Conservation (phyloP, 1,284 basidiomycete genomes). For the Trichosporon faecale region DNA sequence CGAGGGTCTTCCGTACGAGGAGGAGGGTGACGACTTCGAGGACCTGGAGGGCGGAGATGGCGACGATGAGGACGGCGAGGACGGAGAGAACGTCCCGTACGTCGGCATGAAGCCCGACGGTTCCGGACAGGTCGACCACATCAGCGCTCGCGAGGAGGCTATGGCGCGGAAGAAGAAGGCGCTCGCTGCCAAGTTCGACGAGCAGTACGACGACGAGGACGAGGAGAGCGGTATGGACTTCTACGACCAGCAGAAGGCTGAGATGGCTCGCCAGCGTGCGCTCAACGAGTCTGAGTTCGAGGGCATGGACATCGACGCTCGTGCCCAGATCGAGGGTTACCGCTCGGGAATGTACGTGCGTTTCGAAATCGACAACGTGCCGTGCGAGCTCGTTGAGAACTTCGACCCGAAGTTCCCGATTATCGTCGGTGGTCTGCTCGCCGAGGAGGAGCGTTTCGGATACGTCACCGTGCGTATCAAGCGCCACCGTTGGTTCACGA, state of each 20-base stretch:
- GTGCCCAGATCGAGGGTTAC: slow-evolving; percentile 84
- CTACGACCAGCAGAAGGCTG: slow-evolving; percentile 87
- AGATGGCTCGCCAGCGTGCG: slow-evolving; percentile 78
- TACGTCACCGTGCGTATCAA: slow-evolving; percentile 95
- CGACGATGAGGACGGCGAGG: slow-evolving; percentile 55
- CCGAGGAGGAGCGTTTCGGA: slow-evolving; percentile 87
- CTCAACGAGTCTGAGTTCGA: slow-evolving; percentile 86
- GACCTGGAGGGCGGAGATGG: slow-evolving; percentile 55
- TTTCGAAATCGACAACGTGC: slow-evolving; percentile 77
- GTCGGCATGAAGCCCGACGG: slow-evolving; percentile 45
- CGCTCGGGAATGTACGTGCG: slow-evolving; percentile 91
- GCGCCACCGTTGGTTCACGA: slow-evolving; percentile 89
- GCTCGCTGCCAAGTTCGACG: slow-evolving; percentile 92
- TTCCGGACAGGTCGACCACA: slow-evolving; percentile 20
- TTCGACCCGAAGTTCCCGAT: slow-evolving; percentile 91
- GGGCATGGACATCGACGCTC: slow-evolving; percentile 70
- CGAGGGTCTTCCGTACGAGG: slow-evolving; percentile 53
- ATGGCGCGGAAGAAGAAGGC: slow-evolving; percentile 85
- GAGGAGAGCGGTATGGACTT: slow-evolving; percentile 69
- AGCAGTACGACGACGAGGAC: slow-evolving; percentile 88
- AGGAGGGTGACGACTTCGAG: slow-evolving; percentile 56
- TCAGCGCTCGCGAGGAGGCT: slow-evolving; percentile 57
- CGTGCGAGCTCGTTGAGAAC: slow-evolving; percentile 87
- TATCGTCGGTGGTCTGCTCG: slow-evolving; percentile 86
- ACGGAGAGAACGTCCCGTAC: slow-evolving; percentile 49